phyloP scores from a whole-genome alignment of 257 asterid species.

The Coffea eugenioides region DNA sequence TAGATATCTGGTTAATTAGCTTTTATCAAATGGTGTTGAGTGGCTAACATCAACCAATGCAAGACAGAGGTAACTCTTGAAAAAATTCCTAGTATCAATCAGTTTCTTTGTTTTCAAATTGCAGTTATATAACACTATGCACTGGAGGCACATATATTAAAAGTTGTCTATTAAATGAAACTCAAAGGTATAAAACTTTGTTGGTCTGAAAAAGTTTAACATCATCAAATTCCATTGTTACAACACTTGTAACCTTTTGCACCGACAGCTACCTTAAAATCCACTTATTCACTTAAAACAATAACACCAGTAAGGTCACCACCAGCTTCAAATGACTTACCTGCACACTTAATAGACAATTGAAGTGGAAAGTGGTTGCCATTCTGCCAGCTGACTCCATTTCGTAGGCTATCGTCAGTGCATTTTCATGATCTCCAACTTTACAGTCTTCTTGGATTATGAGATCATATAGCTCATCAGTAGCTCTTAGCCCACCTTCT shows the following conservation, averaged over 20 bases:
- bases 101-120: neutral
- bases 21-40: neutral
- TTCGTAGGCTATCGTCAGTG: conserved; percentile 93
- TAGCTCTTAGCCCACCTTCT: conserved; percentile 92
- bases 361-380: conserved; percentile 98
- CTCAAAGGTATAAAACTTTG: neutral
- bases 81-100: neutral
- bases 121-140: neutral
- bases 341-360: conserved; percentile 96
- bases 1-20: neutral
- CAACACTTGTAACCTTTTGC: neutral
- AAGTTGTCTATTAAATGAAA: neutral
- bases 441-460: conserved; percentile 88
- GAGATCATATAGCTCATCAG: conserved; percentile 92
- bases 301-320: neutral
- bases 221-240: neutral
- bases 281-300: neutral
- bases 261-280: neutral
- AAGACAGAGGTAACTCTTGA: neutral
- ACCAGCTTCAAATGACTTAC: conserved; percentile 30
- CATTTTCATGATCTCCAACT: conserved; percentile 95
- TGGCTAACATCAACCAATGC: neutral
- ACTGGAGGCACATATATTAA: neutral
- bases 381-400: conserved; percentile 99
- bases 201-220: neutral